These are phyloP conservation scores for Chaetomiaceae sp. DNA, from an alignment of 2,329 filamentous ascomycete species.

Conservation along the genomic window DNA sequence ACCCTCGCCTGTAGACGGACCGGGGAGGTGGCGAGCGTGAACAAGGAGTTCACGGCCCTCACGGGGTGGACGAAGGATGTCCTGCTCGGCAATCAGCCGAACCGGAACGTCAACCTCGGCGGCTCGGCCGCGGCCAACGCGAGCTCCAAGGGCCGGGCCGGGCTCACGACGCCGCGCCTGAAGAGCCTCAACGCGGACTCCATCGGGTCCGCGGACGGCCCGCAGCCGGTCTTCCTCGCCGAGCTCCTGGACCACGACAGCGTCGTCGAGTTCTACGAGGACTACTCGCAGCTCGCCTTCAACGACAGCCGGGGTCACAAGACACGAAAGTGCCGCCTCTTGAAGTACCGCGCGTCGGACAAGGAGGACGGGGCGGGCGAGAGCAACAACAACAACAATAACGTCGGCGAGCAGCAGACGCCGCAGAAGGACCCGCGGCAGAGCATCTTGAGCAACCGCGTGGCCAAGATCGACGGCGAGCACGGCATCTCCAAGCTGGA, in stretches of 20 bases:
- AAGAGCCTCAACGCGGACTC: conserved; percentile 39
- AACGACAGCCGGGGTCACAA: conserved; percentile 83
- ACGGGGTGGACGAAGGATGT: conserved; percentile 93
- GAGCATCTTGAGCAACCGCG: conserved; percentile 52
- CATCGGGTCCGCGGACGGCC: conserved; percentile 34
- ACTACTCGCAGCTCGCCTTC: conserved; percentile 88
- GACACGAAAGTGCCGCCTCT: conserved; percentile 73
- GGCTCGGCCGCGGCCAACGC: conserved; percentile 41
- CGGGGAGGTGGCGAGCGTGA: conserved; percentile 89
- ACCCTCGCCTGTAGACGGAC: conserved; percentile 88
- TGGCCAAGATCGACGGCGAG: conserved; percentile 61
- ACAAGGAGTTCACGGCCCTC: conserved; percentile 93
- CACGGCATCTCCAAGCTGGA: conserved; percentile 76
- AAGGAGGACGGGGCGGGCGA: conserved; percentile 34
- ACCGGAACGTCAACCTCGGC: conserved; percentile 77
- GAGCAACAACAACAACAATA: too few relatives aligned
- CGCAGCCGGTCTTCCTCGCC: conserved; percentile 80
- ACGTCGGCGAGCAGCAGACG: conserved; percentile 27
- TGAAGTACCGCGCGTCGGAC: conserved; percentile 82
- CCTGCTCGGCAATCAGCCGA: conserved; percentile 77
- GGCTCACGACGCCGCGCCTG: conserved; percentile 46
- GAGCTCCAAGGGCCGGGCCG: conserved; percentile 35
- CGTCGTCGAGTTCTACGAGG: conserved; percentile 91
- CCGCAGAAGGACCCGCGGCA: conserved; percentile 42
- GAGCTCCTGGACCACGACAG: conserved; percentile 91